Percentiles rank a stretch among this genome's conserved stretches.
phyloP scores from a whole-genome alignment of 2,329 filamentous ascomycete genomes.

The Arachnomyces sp. region DNA sequence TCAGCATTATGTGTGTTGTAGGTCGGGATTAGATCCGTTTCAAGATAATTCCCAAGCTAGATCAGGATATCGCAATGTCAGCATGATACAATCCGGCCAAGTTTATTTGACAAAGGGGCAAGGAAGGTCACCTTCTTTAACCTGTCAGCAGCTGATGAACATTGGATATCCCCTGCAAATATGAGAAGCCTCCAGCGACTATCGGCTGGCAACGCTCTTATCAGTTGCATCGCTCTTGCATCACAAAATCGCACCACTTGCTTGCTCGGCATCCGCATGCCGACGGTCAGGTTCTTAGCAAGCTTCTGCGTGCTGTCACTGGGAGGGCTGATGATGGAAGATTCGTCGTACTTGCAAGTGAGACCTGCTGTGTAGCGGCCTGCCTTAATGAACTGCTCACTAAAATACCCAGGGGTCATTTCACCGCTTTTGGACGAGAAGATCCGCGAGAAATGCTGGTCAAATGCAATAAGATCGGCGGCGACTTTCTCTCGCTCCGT shows the following conservation, averaged over 20 bases:
- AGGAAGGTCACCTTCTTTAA: constrained; percentile 31
- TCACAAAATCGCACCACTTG: constrained; percentile 56
- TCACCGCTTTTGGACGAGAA: constrained; percentile 44
- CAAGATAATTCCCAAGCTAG: constrained; percentile 35
- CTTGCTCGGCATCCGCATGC: constrained; percentile 46
- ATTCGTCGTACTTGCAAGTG: constrained; percentile 47
- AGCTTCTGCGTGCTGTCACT: constrained; percentile 26
- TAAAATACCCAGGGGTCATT: constrained; percentile 44
- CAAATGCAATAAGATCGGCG: constrained; percentile 54
- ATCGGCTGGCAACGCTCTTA: constrained; percentile 44
- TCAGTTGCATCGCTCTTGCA: constrained; percentile 49
- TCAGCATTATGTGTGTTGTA: constrained; percentile 38
- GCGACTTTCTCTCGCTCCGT: constrained; percentile 47
- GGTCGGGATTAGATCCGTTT: constrained; percentile 35
- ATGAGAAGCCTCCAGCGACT: constrained; percentile 46
- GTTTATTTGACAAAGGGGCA: neutral
- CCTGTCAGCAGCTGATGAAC: constrained; percentile 18
- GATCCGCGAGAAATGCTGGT: no score
- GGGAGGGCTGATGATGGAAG: constrained; percentile 41
- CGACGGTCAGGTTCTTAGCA: constrained; percentile 34
- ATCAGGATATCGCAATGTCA: no score
- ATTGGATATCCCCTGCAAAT: constrained; percentile 39
- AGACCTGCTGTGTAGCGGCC: constrained; percentile 56
- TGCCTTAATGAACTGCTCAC: constrained; percentile 50
- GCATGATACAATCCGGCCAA: constrained; percentile 6